Evolutionary conservation across 495 filamentous ascomycete genomes (phyloP).

Genomic region (Lasiosphaeria ovina): DNA sequence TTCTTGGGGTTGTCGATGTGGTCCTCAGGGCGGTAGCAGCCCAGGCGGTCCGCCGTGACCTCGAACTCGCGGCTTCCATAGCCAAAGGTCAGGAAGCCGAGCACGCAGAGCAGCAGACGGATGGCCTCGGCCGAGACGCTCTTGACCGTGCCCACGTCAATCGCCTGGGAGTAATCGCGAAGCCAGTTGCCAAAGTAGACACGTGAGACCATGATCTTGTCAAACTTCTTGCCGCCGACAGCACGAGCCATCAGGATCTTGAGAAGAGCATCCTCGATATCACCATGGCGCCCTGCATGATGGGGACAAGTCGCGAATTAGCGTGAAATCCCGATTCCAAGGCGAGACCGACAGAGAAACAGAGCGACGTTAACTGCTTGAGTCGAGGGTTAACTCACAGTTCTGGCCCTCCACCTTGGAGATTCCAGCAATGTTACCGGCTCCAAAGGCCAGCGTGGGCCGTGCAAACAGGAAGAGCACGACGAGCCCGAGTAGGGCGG

Average conservation of each 20-base stretch:
- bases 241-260: constrained; percentile 70
- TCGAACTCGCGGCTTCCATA: constrained; percentile 92
- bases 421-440: constrained; percentile 76
- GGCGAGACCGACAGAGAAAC: not conserved
- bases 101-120: constrained; percentile 67
- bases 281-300: constrained; percentile 75
- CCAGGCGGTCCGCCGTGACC: constrained; percentile 80
- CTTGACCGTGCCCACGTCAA: constrained; percentile 87
- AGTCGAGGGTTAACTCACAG: constrained; percentile 42
- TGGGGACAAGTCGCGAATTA: not conserved
- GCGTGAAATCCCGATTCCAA: not conserved
- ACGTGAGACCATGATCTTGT: constrained; percentile 80
- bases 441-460: constrained; percentile 77
- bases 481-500: constrained; percentile 44
- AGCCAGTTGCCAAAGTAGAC: constrained; percentile 93
- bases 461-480: constrained; percentile 59
- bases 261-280: constrained; percentile 89
- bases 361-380: not conserved
- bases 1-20: constrained; percentile 79
- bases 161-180: constrained; percentile 76
- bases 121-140: constrained; percentile 85
- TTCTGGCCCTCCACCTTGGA: constrained; percentile 79
- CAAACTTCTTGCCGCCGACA: constrained; percentile 80
- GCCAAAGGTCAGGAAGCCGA: constrained; percentile 64
- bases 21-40: constrained; percentile 84